Percentiles rank a stretch among this genome's conserved stretches.
phyloP scores from a whole-genome alignment of 176 grass and related monocot genomes.

The Musa itinerans region DNA sequence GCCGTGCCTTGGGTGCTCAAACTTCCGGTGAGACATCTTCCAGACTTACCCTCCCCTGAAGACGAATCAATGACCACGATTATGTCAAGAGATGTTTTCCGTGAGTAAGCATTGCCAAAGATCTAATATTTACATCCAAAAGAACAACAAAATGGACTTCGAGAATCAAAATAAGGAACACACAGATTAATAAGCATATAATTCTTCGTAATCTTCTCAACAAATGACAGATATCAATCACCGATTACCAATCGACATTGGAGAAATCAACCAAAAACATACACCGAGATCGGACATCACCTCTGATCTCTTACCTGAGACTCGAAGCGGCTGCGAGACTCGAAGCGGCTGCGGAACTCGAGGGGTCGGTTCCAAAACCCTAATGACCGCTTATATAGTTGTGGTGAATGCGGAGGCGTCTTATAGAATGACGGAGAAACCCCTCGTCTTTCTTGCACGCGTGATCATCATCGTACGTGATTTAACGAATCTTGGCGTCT shows the following conservation, averaged over 20 bases:
- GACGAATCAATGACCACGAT: neutral
- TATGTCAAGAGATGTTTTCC: neutral
- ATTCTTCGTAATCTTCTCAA: no score
- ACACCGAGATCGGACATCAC: neutral
- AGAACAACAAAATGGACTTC: neutral
- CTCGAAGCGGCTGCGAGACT: neutral
- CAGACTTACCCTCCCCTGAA: neutral
- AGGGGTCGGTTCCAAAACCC: neutral
- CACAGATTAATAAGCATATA: no score
- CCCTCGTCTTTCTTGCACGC: neutral
- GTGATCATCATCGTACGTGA: no score
- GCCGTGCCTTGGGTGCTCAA: conserved; percentile 95
- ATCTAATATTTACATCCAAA: neutral
- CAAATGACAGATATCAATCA: neutral
- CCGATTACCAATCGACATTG: neutral
- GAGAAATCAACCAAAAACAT: neutral
- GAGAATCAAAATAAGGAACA: no score
- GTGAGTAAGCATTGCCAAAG: neutral
- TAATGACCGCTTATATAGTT: neutral
- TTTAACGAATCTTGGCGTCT: neutral
- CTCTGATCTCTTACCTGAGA: neutral
- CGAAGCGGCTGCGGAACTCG: neutral
- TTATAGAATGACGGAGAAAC: neutral
- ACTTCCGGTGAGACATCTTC: conserved; percentile 92
- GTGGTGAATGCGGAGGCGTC: neutral